Conservation (phyloP, 345 rosid genomes). For the Corymbia maculata region DNA sequence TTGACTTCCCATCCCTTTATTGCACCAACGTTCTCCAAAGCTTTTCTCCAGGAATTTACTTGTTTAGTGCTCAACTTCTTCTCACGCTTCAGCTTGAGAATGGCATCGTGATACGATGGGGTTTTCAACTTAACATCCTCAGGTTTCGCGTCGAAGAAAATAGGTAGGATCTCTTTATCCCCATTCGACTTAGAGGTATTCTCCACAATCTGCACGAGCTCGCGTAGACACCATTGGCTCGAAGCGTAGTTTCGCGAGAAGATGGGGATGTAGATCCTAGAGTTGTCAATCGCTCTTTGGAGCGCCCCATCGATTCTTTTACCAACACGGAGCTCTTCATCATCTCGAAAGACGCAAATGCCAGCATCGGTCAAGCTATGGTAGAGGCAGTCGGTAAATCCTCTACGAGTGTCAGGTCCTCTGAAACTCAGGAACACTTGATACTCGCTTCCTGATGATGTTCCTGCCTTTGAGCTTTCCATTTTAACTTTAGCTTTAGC, state of each 20-base stretch:
- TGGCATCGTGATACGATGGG: rapidly evolving
- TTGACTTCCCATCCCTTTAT: too few relatives aligned
- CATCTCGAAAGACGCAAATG: not conserved
- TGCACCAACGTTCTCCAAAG: not conserved
- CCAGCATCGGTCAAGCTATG: not conserved
- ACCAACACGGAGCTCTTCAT: not conserved
- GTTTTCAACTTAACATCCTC: not conserved
- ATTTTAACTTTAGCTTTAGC: too few relatives aligned
- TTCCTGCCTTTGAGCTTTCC: too few relatives aligned
- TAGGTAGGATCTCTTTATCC: not conserved
- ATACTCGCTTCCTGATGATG: not conserved
- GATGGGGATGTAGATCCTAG: too few relatives aligned
- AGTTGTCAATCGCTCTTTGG: not conserved
- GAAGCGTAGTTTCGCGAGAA: too few relatives aligned
- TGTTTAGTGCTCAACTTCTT: not conserved
- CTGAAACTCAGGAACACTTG: not conserved
- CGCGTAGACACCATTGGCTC: not conserved
- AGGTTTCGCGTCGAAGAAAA: rapidly evolving
- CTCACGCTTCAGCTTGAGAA: rapidly evolving
- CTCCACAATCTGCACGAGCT: not conserved
- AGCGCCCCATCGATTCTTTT: not conserved
- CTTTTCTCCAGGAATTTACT: not conserved
- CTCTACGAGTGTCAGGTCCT: not conserved
- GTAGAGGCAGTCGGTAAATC: not conserved
- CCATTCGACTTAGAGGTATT: rapidly evolving